Evolutionary conservation across 257 asterid genomes (phyloP).

Genomic region (Solanum virginianum): DNA sequence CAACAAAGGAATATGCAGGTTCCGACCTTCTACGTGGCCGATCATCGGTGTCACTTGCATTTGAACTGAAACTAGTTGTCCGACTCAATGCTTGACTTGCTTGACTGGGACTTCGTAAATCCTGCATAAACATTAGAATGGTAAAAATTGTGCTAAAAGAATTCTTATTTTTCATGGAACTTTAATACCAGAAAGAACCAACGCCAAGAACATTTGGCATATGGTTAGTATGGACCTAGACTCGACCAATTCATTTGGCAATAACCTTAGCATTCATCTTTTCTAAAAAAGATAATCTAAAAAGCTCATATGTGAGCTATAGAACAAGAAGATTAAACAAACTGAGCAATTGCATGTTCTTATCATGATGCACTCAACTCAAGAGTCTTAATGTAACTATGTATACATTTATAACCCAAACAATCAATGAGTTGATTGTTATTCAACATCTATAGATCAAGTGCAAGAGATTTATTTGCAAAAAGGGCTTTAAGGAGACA

Average conservation of each 20-base stretch:
- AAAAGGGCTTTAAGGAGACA: neutral
- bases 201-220: neutral
- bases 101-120: conserved; percentile 28
- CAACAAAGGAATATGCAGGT: conserved; percentile 96
- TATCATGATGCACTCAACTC: neutral
- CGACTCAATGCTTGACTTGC: conserved; percentile 52
- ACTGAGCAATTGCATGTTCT: neutral
- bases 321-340: neutral
- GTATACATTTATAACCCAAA: neutral
- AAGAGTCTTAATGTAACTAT: neutral
- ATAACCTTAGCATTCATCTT: neutral
- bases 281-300: neutral
- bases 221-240: neutral
- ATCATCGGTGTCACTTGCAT: conserved; percentile 57
- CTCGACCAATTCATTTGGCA: neutral
- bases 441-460: neutral
- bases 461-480: neutral
- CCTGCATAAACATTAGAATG: conserved; percentile 26
- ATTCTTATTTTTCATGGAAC: neutral
- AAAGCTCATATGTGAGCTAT: neutral
- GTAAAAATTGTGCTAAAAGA: neutral
- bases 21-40: conserved; percentile 61
- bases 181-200: neutral
- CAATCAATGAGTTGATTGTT: neutral
- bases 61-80: conserved; percentile 60